These are phyloP conservation scores for Penicillium sp. DNA, from an alignment of 2,329 filamentous ascomycete genomes.

Conservation along the genomic window DNA sequence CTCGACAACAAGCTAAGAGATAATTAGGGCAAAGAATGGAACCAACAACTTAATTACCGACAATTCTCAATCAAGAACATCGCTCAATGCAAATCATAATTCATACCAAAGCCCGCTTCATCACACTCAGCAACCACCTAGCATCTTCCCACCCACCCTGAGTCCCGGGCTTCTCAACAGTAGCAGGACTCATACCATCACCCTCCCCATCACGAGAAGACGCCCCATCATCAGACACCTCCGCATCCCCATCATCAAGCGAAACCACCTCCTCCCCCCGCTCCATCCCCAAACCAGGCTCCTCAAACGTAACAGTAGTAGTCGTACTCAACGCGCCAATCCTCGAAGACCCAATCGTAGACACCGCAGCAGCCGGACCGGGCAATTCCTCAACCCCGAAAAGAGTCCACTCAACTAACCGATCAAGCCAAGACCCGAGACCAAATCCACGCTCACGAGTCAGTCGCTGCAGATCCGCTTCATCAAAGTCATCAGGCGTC, in stretches of 20 bases:
- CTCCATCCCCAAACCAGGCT: constrained; percentile 4
- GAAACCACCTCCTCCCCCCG: constrained; percentile 13
- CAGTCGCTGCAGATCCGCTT: constrained; percentile 52
- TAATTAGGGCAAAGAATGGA: background rate
- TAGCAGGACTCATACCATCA: background rate
- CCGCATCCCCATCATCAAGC: constrained; percentile 12
- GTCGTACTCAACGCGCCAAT: constrained; percentile 18
- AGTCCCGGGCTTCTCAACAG: constrained; percentile 36
- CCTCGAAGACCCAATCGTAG: too few species aligned
- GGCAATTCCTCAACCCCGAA: constrained; percentile 52
- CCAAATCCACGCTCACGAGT: constrained; percentile 53
- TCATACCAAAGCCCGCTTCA: constrained; percentile 39
- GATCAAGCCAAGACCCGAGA: constrained; percentile 55
- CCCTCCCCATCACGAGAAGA: constrained; percentile 27
- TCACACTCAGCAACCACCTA: constrained; percentile 55
- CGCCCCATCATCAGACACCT: constrained; percentile 27
- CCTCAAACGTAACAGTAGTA: constrained; percentile 26
- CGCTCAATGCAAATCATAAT: constrained; percentile 1
- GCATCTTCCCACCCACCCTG: constrained; percentile 57
- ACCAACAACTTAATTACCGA: constrained; percentile 3
- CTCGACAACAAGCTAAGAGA: background rate
- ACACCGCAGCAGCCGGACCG: constrained; percentile 12
- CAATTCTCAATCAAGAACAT: background rate
- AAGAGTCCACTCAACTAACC: constrained; percentile 55
- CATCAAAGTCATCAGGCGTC: constrained; percentile 43